phyloP scores from a whole-genome alignment of 257 asterid genomes.

The Pogostemon cablin region DNA sequence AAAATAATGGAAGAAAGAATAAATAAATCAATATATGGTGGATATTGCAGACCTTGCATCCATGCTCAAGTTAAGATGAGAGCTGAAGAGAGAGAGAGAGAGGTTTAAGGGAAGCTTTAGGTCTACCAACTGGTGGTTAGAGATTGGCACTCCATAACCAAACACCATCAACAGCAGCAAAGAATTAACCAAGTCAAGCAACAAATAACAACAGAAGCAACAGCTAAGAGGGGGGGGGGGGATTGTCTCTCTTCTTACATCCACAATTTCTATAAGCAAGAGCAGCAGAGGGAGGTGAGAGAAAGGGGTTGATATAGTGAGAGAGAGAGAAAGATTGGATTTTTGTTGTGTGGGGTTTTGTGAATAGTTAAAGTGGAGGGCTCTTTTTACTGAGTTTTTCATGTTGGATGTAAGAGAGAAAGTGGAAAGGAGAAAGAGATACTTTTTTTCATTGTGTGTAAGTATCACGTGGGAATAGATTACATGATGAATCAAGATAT shows the following conservation, averaged over 20 bases:
- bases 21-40: conserved; percentile 44
- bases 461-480: conserved; percentile 82
- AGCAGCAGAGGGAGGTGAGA: conserved; percentile 37
- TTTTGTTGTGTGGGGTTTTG: conserved; percentile 43
- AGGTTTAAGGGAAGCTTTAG: conserved; percentile 71
- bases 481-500: conserved; percentile 44
- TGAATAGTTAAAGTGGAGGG: conserved; percentile 26
- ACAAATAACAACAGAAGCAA: conserved; percentile 49
- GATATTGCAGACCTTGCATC: conserved; percentile 44
- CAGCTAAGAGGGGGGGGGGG: conserved; percentile 33
- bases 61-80: conserved; percentile 43
- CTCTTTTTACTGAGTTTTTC: conserved; percentile 23
- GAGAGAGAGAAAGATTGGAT: conserved; percentile 32
- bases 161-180: conserved; percentile 60
- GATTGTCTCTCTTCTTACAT: conserved; percentile 20
- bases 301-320: conserved; percentile 22
- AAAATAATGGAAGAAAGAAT: conserved; percentile 31
- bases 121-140: conserved; percentile 98
- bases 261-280: conserved; percentile 29
- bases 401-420: not conserved
- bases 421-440: not conserved
- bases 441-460: conserved; percentile 28
- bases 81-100: conserved; percentile 26
- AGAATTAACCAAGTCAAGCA: conserved; percentile 55
- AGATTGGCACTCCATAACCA: conserved; percentile 90